Percentiles rank a stretch among this genome's conserved stretches.
phyloP scores from a whole-genome alignment of 2,329 filamentous ascomycete species.

The Colletotrichum filicis region DNA sequence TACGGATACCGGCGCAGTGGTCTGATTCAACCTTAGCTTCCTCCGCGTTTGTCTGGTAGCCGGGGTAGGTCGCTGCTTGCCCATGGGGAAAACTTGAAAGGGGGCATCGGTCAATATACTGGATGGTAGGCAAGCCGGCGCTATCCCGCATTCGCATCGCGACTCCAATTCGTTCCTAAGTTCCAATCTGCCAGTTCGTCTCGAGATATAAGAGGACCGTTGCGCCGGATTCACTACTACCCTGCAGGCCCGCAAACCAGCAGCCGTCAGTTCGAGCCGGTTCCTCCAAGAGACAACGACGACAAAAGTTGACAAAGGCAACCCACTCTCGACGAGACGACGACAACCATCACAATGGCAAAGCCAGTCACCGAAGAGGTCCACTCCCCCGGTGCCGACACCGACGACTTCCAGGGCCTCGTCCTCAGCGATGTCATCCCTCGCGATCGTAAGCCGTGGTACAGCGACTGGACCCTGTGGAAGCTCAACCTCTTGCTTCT shows the following conservation, averaged over 20 bases:
- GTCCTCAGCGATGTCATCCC: background rate
- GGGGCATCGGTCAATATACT: background rate
- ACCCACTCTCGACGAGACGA: background rate
- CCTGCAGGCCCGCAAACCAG: background rate
- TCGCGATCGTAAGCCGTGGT: slow-evolving; percentile 36
- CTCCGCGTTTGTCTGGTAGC: background rate
- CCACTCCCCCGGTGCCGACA: background rate
- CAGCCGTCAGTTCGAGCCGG: background rate
- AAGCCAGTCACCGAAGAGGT: background rate
- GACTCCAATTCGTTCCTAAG: background rate
- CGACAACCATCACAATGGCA: background rate
- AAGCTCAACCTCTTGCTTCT: slow-evolving; percentile 46
- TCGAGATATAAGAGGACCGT: background rate
- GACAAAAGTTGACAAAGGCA: background rate
- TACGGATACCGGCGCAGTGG: background rate
- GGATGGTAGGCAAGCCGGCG: background rate
- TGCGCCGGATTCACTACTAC: background rate
- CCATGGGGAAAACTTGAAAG: background rate
- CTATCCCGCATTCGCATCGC: background rate
- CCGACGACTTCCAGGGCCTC: background rate
- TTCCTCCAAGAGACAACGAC: background rate
- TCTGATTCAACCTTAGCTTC: background rate
- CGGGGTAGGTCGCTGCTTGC: background rate
- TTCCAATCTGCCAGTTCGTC: background rate
- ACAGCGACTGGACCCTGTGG: slow-evolving; percentile 36